Evolutionary conservation across 495 filamentous ascomycete genomes (phyloP), one percentile per base, ranked within the genome.

Genomic region (Penicillium silybi): DNA sequence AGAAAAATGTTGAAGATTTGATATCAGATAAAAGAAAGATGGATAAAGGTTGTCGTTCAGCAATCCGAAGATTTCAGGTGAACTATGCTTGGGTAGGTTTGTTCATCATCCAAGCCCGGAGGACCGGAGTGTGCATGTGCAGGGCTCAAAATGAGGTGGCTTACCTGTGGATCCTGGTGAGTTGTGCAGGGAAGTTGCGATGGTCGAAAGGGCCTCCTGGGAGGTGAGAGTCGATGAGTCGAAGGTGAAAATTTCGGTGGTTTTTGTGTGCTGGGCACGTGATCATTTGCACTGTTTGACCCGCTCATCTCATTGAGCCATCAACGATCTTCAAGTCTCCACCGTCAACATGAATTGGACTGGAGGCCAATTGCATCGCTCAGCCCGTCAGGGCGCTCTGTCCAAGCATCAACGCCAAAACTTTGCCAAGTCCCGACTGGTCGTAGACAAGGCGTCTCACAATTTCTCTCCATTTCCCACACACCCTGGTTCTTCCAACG

Each of bases 11-110:
- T 8, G 29, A 34, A 37, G 34, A 38, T 38, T 49, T 48, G 48
- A 54, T 35, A 63, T 74, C 71, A 75, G 72, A 75, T 48, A 75
- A 59, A 64, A 52, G 63, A 70, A 73, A 75, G 70, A 76, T 76
- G 73, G 69, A 74, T 68, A 63, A 69, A 60, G 62, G 62, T 74
- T 75, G 53, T 77, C 73, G 69, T 75, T 74, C 72, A 77, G 49
- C 46, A 61, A 65, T 69, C 69, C 66, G 66, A 69, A 74, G 71
- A 76, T 62, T 62, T 74, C 72, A 75, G 72, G 63, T 77, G 73
- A 77, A 77, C 73, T 77, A 77, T 75, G 72, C 73, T 73, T 74
- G 57, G 53, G 62, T 59, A 65, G 65, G 62, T 64, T 66, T 71
- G 67, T 59, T 77, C 73, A 77, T 77, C 73, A 76, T 68, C 41